Base-by-base conservation (phyloP, 352 stramenopile species). In the Thraustotheca clavata region DNA sequence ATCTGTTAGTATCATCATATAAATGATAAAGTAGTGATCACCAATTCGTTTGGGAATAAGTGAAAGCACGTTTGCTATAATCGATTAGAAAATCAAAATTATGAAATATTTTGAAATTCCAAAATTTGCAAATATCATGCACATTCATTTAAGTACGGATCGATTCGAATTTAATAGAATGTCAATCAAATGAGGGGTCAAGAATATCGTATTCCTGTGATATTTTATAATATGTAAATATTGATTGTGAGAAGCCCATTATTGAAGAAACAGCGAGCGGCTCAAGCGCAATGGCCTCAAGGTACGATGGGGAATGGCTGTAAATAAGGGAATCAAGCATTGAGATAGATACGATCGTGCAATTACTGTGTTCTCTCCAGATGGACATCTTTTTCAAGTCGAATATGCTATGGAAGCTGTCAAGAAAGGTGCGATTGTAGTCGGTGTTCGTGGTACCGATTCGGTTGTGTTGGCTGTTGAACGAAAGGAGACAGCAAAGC, bases 341-440 rank as follows among this genome's bases (percentile, higher is more conserved):
- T n/a, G n/a, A n/a, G n/a, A n/a, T 54, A 99, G 95, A 78, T 99
- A 99, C 78, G 97, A 99, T 82, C 93, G 97, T 71, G 96, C 97
- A 38, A 99, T 99, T 74, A 99, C 97, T 57, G 95, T 99, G 33
- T 99, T 99, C 80, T 98, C 94, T 71, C 97, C 97, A 7, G 97
- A 99, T 82, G 97, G 97, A 35, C 96, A 99, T 75, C 84, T 99
- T 70, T 98, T 99, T 77, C 96, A 99, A 75, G 96, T 99, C 9
- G 96, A 99, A 85, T 99, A 99, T 83, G 97, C 97, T 66, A 99
- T 99, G 90, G 96, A 99, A 73, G 97, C 97, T 32, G 97, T 99
- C 12, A 98, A 98, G 76, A 94, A 96, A 82, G 96, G 97, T 49
- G 95, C 91, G 38, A 96, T 97, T 9, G 95, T 98, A 27, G 96